Evolutionary conservation across 148 eudicot genomes (phyloP).

Genomic region (Oxyria digyna): DNA sequence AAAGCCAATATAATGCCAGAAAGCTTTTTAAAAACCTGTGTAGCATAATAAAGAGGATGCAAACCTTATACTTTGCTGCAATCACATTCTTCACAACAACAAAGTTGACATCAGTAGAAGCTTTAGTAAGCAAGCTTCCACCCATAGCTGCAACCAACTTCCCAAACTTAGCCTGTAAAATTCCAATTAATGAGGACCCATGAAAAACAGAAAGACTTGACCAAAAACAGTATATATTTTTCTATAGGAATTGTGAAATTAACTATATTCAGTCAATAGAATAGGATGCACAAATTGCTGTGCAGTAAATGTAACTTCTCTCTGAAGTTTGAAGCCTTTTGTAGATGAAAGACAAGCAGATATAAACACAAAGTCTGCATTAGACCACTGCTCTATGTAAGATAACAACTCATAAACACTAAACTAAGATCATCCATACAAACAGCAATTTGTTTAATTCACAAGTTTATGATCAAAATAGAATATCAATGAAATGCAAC

Average conservation of each 20-base stretch:
- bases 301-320: neutral
- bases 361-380: neutral
- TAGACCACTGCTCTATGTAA: neutral
- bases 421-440: neutral
- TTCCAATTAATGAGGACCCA: neutral
- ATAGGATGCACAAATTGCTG: neutral
- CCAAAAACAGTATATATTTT: neutral
- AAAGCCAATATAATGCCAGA: neutral
- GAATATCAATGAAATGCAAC: neutral
- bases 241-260: neutral
- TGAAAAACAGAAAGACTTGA: neutral
- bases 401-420: neutral
- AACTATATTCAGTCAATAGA: neutral
- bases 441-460: neutral
- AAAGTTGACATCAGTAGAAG: constrained; percentile 83
- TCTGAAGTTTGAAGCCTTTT: neutral
- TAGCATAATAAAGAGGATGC: constrained; percentile 7
- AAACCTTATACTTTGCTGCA: constrained; percentile 91
- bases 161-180: constrained; percentile 53
- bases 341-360: neutral
- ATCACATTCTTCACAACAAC: constrained; percentile 74
- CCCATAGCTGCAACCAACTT: constrained; percentile 83
- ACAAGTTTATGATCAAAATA: neutral
- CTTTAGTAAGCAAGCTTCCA: constrained; percentile 48
- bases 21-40: no score